A percentile compares a stretch with the other conserved stretches of the same genome.
Evolutionary conservation across 192 early-diverging fungal genomes (phyloP).

Genomic region (Funneliformis mosseae): DNA sequence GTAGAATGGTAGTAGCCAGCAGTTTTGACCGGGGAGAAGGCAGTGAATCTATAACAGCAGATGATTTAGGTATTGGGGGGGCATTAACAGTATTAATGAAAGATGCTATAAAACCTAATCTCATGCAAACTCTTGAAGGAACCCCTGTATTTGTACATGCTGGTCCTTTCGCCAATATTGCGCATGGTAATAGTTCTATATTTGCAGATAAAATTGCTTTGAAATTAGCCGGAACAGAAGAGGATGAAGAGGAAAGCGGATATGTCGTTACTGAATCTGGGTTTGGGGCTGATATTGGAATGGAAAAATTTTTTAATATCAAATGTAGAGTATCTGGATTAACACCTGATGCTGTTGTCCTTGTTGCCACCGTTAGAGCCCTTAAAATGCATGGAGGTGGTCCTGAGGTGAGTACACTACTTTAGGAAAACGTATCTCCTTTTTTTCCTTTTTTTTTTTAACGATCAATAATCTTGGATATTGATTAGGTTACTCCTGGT

Average conservation of each 20-base stretch:
- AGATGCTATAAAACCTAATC: slow-evolving; percentile 96
- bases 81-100: slow-evolving; percentile 97
- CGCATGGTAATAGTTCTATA: slow-evolving; percentile 95
- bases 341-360: slow-evolving; percentile 86
- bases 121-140: slow-evolving; percentile 99
- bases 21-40: slow-evolving; percentile 60
- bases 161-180: slow-evolving; percentile 99
- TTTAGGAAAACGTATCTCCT: no score
- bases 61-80: slow-evolving; percentile 95
- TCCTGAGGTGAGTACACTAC: slow-evolving; percentile 70
- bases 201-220: slow-evolving; percentile 96
- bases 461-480: not conserved
- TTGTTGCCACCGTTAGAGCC: slow-evolving; percentile 92
- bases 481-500: slow-evolving; percentile 62
- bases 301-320: slow-evolving; percentile 99
- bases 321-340: slow-evolving; percentile 92
- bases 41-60: slow-evolving; percentile 80
- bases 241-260: slow-evolving; percentile 62
- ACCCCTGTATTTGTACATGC: slow-evolving; percentile 99
- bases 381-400: slow-evolving; percentile 99
- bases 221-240: slow-evolving; percentile 80
- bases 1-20: slow-evolving; percentile 93
- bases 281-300: slow-evolving; percentile 99
- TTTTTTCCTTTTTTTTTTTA: not conserved
- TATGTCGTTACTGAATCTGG: slow-evolving; percentile 99